phyloP scores from a whole-genome alignment of 805 yeast species.

The Torulaspora franciscae region DNA sequence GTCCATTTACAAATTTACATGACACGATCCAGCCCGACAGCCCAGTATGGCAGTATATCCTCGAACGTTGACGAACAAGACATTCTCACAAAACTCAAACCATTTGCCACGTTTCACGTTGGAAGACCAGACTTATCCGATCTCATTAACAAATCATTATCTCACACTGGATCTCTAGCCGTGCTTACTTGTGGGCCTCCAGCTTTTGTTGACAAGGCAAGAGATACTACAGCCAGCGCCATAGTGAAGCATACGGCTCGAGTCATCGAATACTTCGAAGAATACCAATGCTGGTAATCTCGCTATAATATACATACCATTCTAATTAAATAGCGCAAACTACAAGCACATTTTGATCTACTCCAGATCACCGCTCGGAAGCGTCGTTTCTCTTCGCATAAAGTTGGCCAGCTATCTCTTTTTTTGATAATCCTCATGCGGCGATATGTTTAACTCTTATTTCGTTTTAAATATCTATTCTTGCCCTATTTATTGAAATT shows the following conservation, averaged over 20 bases:
- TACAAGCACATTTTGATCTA: background rate
- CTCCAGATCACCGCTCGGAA: background rate
- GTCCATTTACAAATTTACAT: slow-evolving; percentile 20
- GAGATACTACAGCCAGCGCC: slow-evolving; percentile 43
- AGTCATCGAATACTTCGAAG: slow-evolving; percentile 68
- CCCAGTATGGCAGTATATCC: slow-evolving; percentile 6
- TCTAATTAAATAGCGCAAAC: slow-evolving; percentile 1
- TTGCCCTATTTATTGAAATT: background rate
- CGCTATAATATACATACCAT: background rate
- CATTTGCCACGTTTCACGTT: slow-evolving; percentile 37
- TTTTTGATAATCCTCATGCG: background rate
- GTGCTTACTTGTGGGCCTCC: slow-evolving; percentile 63
- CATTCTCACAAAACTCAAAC: slow-evolving; percentile 6
- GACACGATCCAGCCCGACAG: slow-evolving; percentile 9
- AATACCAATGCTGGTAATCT: slow-evolving; percentile 62
- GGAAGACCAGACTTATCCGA: slow-evolving; percentile 45
- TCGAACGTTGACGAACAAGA: slow-evolving; percentile 1
- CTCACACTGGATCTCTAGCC: slow-evolving; percentile 42
- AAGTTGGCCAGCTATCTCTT: background rate
- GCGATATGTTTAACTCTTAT: background rate
- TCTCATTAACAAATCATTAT: slow-evolving; percentile 37
- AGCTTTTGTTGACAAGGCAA: slow-evolving; percentile 50
- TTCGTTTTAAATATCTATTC: background rate
- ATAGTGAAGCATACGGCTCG: slow-evolving; percentile 38
- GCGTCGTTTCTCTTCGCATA: background rate